phyloP scores from a whole-genome alignment of 2,329 filamentous ascomycete genomes.

The Lachnellula subtilissima region DNA sequence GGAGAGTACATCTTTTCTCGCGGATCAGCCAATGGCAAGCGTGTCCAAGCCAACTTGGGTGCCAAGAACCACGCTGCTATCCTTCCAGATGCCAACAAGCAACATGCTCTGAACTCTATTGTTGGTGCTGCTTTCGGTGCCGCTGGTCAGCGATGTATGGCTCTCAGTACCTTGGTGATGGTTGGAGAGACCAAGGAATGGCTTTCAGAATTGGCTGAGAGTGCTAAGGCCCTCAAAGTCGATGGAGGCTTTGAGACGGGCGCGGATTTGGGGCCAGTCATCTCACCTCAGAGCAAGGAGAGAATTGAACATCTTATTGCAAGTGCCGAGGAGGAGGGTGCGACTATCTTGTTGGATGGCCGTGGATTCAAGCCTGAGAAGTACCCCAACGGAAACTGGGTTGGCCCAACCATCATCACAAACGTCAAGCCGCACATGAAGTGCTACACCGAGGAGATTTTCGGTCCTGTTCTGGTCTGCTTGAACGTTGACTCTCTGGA shows the following conservation, averaged over 20 bases:
- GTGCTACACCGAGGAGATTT: constrained; percentile 83
- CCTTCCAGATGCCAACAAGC: constrained; percentile 84
- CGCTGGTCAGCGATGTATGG: constrained; percentile 83
- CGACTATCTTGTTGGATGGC: constrained; percentile 77
- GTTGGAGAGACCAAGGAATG: constrained; percentile 82
- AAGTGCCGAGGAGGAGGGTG: constrained; percentile 74
- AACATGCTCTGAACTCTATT: constrained; percentile 80
- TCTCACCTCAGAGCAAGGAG: constrained; percentile 72
- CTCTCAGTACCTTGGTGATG: constrained; percentile 75
- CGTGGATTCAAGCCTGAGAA: constrained; percentile 69
- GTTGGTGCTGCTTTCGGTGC: constrained; percentile 80
- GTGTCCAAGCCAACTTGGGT: constrained; percentile 81
- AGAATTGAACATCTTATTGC: constrained; percentile 73
- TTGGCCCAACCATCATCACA: constrained; percentile 77
- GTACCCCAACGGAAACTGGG: constrained; percentile 82
- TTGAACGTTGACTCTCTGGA: constrained; percentile 73
- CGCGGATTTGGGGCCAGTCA: constrained; percentile 76
- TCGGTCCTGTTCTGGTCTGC: constrained; percentile 78
- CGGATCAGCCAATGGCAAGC: constrained; percentile 79
- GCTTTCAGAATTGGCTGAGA: constrained; percentile 72
- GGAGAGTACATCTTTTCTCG: constrained; percentile 81
- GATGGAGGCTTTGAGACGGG: constrained; percentile 78
- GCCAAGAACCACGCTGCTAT: constrained; percentile 87
- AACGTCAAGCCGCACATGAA: constrained; percentile 76
- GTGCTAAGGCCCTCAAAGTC: constrained; percentile 66